Conservation (phyloP, 805 yeast genomes). For the Metschnikowia arizonensis region DNA sequence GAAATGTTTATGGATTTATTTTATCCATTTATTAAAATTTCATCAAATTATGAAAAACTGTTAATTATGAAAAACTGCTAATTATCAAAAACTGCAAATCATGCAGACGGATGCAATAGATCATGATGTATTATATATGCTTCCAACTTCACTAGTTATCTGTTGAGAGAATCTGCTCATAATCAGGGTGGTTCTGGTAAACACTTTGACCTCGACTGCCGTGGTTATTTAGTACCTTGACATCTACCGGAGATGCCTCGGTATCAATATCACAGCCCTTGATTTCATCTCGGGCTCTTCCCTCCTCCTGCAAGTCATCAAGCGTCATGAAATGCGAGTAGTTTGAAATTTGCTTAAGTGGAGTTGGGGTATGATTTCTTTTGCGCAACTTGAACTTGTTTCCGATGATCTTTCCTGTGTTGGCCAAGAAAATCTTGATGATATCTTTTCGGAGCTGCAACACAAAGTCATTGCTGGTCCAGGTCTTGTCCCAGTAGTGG, state of each 20-base stretch:
- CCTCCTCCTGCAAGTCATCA: slow-evolving; percentile 35
- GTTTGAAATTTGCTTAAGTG: slow-evolving; percentile 39
- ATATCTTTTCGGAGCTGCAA: slow-evolving; percentile 58
- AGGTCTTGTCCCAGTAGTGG: slow-evolving; percentile 53
- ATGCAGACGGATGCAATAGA: not conserved
- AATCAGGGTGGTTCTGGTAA: not conserved
- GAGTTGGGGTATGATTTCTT: slow-evolving; percentile 23
- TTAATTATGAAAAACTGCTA: no score
- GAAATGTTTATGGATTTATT: no score
- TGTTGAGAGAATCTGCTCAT: not conserved
- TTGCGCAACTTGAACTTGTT: slow-evolving; percentile 57
- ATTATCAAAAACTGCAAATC: no score
- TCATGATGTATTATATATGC: no score
- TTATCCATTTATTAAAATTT: no score
- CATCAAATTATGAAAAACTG: no score
- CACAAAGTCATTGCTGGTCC: slow-evolving; percentile 70
- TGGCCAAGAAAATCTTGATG: slow-evolving; percentile 53
- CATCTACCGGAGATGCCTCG: not conserved
- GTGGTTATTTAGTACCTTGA: not conserved
- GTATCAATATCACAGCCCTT: slow-evolving; percentile 6
- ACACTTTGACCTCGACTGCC: not conserved
- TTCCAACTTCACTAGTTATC: not conserved
- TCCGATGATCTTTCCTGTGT: slow-evolving; percentile 74
- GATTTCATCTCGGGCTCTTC: slow-evolving; percentile 10
- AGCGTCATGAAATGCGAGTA: slow-evolving; percentile 36